These are phyloP conservation scores for Besnoitia besnoiti DNA, from an alignment of 169 alveolate genomes.

Conservation along the genomic window DNA sequence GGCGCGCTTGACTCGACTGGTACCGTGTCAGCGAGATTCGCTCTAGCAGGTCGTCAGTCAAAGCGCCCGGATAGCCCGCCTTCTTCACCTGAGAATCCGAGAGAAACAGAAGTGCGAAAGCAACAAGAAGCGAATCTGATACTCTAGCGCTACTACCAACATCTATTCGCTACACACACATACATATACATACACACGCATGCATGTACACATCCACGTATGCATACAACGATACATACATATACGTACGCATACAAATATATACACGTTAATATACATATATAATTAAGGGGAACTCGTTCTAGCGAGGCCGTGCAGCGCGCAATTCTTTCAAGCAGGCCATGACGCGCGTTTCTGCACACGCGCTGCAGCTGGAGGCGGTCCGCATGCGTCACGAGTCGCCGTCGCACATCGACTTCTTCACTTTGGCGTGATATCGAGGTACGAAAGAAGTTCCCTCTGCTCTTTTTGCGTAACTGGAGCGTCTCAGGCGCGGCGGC, in stretches of 20 bases:
- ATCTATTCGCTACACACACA: not conserved
- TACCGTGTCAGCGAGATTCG: not conserved
- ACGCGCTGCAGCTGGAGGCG: too few species aligned
- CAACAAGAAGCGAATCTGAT: not conserved
- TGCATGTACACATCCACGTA: not conserved
- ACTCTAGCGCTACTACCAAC: not conserved
- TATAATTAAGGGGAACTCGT: too few species aligned
- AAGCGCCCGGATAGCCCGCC: not conserved
- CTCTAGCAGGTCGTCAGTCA: not conserved
- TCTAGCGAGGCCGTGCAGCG: too few species aligned
- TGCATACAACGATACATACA: not conserved
- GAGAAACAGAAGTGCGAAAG: not conserved
- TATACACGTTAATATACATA: not conserved
- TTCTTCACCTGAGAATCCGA: not conserved
- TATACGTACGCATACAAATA: not conserved
- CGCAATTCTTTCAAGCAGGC: too few species aligned
- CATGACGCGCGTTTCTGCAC: too few species aligned
- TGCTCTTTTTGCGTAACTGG: too few species aligned
- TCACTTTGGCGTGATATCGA: too few species aligned
- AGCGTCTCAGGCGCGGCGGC: too few species aligned
- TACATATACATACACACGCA: not conserved
- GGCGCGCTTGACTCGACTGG: conserved; percentile 29
- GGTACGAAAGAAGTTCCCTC: too few species aligned
- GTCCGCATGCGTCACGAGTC: too few species aligned
- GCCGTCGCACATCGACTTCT: too few species aligned